Conservation (phyloP, 768 basidiomycete genomes). For the Podaxis rugospora region DNA sequence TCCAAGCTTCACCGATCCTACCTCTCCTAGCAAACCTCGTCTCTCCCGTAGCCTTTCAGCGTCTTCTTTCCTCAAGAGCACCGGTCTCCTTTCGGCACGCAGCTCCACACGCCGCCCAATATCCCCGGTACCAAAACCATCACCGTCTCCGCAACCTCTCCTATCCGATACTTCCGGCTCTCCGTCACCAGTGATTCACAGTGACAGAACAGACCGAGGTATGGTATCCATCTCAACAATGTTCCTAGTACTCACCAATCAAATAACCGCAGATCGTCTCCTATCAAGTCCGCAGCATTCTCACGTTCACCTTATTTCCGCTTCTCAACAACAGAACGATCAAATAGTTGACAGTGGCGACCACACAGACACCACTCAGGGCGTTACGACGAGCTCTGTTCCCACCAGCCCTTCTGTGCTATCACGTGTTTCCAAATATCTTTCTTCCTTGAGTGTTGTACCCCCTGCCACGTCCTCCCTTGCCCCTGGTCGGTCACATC, state of each 20-base stretch:
- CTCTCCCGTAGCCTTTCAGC: slow-evolving; percentile 1
- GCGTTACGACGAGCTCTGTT: not conserved
- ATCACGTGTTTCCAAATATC: not conserved
- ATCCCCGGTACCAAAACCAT: not conserved
- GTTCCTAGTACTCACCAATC: not conserved
- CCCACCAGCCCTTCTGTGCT: not conserved
- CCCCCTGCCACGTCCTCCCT: not conserved
- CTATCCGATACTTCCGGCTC: not conserved
- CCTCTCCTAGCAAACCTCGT: not conserved
- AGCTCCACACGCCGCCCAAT: not conserved
- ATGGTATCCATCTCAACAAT: not conserved
- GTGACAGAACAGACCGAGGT: not conserved
- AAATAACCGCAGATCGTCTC: not conserved
- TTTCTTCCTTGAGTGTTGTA: not conserved
- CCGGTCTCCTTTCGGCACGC: not conserved
- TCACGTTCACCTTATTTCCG: not conserved
- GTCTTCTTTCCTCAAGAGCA: not conserved
- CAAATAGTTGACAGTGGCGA: not conserved
- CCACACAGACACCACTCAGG: not conserved
- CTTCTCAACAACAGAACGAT: not conserved
- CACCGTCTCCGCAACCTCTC: not conserved
- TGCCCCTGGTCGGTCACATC: not conserved
- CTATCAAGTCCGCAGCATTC: not conserved
- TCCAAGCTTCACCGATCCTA: not conserved
- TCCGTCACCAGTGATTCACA: not conserved